Percentiles rank a stretch among this genome's conserved stretches.
Evolutionary conservation across 2,329 filamentous ascomycete species (phyloP).

Genomic region (Lecanicillium sp.): DNA sequence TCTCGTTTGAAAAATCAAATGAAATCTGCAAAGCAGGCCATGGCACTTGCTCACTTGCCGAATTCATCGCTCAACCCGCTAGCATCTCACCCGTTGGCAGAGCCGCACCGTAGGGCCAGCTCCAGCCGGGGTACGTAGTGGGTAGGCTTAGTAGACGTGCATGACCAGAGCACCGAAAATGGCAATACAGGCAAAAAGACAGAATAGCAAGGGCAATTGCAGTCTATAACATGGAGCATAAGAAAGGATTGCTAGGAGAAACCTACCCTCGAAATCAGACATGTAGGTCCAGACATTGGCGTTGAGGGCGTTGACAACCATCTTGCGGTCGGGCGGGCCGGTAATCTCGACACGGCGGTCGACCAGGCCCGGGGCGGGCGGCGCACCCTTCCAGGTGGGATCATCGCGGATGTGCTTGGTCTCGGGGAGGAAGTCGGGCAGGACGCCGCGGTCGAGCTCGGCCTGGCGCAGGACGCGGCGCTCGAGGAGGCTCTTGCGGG

Average conservation of each 20-base stretch:
- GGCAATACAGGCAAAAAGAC: slow-evolving; percentile 5
- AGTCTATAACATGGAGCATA: neutral
- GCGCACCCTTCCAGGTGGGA: slow-evolving; percentile 85
- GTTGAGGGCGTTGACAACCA: slow-evolving; percentile 97
- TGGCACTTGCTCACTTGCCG: too few relatives aligned
- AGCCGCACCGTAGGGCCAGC: slow-evolving; percentile 12
- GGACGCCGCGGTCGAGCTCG: slow-evolving; percentile 81
- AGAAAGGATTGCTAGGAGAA: neutral
- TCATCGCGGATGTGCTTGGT: slow-evolving; percentile 94
- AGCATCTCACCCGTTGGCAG: neutral
- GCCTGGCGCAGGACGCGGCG: slow-evolving; percentile 80
- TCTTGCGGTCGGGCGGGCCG: slow-evolving; percentile 94
- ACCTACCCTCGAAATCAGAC: slow-evolving; percentile 93
- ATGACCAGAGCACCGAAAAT: slow-evolving; percentile 9
- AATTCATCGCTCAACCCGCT: neutral
- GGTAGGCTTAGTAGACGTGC: slow-evolving; percentile 11
- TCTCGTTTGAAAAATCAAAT: neutral
- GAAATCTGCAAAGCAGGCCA: too few relatives aligned
- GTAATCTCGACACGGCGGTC: slow-evolving; percentile 97
- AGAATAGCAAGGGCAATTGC: slow-evolving; percentile 76
- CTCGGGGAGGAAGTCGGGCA: slow-evolving; percentile 93
- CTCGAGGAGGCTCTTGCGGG: slow-evolving; percentile 82
- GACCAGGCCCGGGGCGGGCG: slow-evolving; percentile 84
- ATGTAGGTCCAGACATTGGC: slow-evolving; percentile 98
- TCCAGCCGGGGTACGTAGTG: slow-evolving; percentile 5